These are phyloP conservation scores for Grigorovia yakushimaensis DNA, from an alignment of 805 yeast species.

Conservation along the genomic window DNA sequence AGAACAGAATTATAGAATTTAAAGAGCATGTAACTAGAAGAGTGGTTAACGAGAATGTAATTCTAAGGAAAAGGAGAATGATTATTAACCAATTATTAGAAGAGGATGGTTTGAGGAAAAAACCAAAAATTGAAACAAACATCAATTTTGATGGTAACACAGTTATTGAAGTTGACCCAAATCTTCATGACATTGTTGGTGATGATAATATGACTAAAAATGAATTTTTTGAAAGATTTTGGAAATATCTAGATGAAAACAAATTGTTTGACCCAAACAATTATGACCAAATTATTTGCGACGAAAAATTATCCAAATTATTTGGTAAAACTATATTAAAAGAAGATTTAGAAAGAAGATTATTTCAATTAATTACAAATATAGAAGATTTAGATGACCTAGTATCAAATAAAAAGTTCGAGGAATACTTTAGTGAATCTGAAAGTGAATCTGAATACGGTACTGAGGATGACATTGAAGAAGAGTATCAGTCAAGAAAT, in stretches of 20 bases:
- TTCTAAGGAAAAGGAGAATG: conserved; percentile 14
- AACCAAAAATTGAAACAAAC: not conserved
- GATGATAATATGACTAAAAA: not conserved
- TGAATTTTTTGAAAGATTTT: not conserved
- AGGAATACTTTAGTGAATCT: not conserved
- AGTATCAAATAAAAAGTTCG: not conserved
- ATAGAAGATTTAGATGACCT: not conserved
- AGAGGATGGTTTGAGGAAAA: not conserved
- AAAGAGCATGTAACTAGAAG: not conserved
- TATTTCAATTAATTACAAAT: not conserved
- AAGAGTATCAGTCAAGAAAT: not conserved
- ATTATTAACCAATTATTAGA: not conserved
- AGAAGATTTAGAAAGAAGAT: not conserved
- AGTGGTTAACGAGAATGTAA: not conserved
- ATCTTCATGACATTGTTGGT: not conserved
- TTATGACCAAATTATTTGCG: not conserved
- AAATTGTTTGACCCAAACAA: not conserved
- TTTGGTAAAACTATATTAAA: not conserved
- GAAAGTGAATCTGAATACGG: not conserved
- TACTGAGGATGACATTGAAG: not conserved
- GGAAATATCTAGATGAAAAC: not conserved
- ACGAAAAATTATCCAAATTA: not conserved
- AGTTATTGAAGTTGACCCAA: not conserved
- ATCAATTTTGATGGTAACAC: not conserved
- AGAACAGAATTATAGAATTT: not conserved